Base-by-base conservation (phyloP, 2,329 filamentous ascomycete species). In the Tolypocladium ophioglossoides region DNA sequence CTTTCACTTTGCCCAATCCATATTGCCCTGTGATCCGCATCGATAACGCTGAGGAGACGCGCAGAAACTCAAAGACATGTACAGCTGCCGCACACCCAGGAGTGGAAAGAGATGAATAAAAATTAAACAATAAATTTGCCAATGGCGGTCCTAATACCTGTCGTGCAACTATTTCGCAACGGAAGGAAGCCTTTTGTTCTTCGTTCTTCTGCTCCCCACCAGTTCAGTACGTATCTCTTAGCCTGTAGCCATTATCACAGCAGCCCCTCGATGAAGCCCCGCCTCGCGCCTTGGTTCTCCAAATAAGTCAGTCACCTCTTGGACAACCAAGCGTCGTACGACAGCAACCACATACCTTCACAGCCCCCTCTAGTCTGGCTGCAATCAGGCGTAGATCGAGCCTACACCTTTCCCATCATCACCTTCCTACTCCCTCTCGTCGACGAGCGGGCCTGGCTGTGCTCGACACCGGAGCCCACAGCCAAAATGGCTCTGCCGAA, bases 401-500 rank as follows among this genome's bases (percentile, higher is more conserved):
- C 18, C 48, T 20, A 10, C 44, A 20, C 6, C 5, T 11, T n/a
- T 48, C 30, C 27, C 44, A 48, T 20, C 18, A 18, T n/a, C 10
- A 48, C 44, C 27, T 48, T 20, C 16, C 10, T 14, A 7, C 8
- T 2, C 44, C 11, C 44, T 27, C 27, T 32, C 41, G 52, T 32
- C 35, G 34, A 27, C 18, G 20, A 47, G 40, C 22, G 34, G n/a
- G 41, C 40, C 18, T 37, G 30, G 39, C 30, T 32, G 38, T 30
- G 20, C 30, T 38, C 24, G 20, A 55, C 22, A 30, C 30, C 27
- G 37, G n/a, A 22, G 11, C 40, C 49, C 39, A n/a, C 49, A 55
- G 50, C 49, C 54, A 52, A 55, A 14, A 84, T 83, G 89, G 85
- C 90, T 59, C 78, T 99, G 61, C 92, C 94, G 35, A 99, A 99